A percentile compares a stretch with the other conserved stretches of the same genome.
Evolutionary conservation across 306 rosid genomes (phyloP).

Genomic region (Fagus sylvatica): DNA sequence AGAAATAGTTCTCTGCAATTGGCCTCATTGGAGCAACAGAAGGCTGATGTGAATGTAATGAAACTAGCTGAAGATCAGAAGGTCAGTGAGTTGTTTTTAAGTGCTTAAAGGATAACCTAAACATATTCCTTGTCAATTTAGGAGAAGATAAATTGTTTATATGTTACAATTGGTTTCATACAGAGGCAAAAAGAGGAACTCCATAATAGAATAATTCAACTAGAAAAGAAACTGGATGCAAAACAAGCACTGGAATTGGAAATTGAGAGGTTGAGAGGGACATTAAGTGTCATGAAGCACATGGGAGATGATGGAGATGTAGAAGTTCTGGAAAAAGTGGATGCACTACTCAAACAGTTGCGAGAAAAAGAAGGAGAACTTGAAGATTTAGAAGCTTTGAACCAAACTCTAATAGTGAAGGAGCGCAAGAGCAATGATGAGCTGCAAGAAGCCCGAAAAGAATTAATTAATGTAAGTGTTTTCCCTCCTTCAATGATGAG

Average conservation of each 20-base stretch:
- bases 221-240: constrained; percentile 76
- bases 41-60: constrained; percentile 70
- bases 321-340: constrained; percentile 74
- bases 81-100: constrained; percentile 53
- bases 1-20: constrained; percentile 72
- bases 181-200: constrained; percentile 89
- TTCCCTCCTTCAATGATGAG: neutral
- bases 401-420: constrained; percentile 72
- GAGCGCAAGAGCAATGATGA: constrained; percentile 93
- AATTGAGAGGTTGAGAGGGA: constrained; percentile 80
- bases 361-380: constrained; percentile 81
- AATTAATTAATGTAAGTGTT: constrained; percentile 68
- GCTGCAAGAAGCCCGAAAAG: constrained; percentile 94
- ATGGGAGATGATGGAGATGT: constrained; percentile 80
- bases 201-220: constrained; percentile 66
- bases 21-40: constrained; percentile 84
- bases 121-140: constrained; percentile 31
- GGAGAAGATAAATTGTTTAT: constrained; percentile 24
- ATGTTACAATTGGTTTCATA: constrained; percentile 38
- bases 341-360: constrained; percentile 55
- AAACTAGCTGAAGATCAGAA: constrained; percentile 93
- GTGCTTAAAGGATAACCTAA: constrained; percentile 20
- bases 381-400: constrained; percentile 61
- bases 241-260: constrained; percentile 90
- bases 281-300: constrained; percentile 75